phyloP scores from a whole-genome alignment of 441 rosid species.

The Eutrema salsugineum region DNA sequence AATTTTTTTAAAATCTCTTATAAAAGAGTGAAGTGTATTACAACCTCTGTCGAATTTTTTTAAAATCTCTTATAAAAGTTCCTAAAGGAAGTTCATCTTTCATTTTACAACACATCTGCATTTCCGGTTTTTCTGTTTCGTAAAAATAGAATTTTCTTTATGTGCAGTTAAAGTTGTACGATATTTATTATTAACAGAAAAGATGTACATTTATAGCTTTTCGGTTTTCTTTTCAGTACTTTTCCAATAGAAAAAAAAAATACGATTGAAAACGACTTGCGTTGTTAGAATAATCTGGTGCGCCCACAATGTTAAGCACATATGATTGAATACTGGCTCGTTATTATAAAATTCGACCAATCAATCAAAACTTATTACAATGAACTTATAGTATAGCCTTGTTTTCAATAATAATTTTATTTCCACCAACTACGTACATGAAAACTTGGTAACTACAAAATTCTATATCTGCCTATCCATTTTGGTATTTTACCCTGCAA shows the following conservation, averaged over 20 bases:
- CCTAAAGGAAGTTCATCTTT: background rate
- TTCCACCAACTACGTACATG: background rate
- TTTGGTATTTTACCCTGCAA: constrained; percentile 17
- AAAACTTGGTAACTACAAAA: background rate
- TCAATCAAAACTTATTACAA: background rate
- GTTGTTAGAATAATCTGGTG: background rate
- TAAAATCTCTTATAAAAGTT: background rate
- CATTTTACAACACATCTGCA: background rate
- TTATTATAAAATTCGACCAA: background rate
- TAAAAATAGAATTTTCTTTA: no score
- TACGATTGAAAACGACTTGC: no score
- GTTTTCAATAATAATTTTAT: constrained; percentile 3
- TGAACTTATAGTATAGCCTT: background rate
- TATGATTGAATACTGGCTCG: background rate
- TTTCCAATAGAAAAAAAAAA: no score
- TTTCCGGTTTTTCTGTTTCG: background rate
- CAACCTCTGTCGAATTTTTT: background rate
- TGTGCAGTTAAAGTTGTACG: background rate
- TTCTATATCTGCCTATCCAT: background rate
- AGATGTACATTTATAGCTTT: background rate
- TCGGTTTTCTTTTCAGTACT: no score
- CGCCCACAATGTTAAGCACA: background rate
- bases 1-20: no score
- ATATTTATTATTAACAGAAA: background rate
- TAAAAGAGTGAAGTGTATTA: background rate